These are phyloP conservation scores for Syncephalastrum sp. DNA, from an alignment of 371 early-diverging fungal genomes.

Conservation along the genomic window DNA sequence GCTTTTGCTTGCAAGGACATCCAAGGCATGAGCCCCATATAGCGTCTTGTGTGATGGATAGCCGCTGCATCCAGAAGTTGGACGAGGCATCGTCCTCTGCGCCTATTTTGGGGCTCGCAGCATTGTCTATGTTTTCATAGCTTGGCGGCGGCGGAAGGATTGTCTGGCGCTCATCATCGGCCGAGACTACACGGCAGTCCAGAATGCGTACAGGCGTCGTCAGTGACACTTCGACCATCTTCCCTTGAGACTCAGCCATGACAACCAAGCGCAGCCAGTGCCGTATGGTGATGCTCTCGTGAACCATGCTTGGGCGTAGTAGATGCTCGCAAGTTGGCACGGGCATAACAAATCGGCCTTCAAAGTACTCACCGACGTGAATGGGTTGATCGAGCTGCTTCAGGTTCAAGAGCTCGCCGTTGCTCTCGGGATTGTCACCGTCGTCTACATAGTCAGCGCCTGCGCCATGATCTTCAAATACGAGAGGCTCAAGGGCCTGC, in stretches of 20 bases:
- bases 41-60: conserved; percentile 26
- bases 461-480: conserved; percentile 3
- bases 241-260: conserved; percentile 21
- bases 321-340: conserved; percentile 31
- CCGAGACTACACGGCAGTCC: conserved; percentile 41
- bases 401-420: conserved; percentile 21
- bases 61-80: conserved; percentile 38
- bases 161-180: conserved; percentile 64
- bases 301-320: conserved; percentile 31
- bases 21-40: conserved; percentile 33
- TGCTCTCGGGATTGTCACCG: not conserved
- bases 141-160: conserved; percentile 83
- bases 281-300: conserved; percentile 23
- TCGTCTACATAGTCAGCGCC: not conserved
- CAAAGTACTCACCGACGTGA: conserved; percentile 31
- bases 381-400: conserved; percentile 33
- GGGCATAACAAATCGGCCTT: conserved; percentile 38
- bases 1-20: conserved; percentile 29
- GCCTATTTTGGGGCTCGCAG: not conserved
- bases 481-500: not conserved
- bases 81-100: not conserved
- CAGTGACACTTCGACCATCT: conserved; percentile 23
- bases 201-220: conserved; percentile 35
- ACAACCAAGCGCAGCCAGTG: conserved; percentile 35
- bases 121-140: conserved; percentile 62